Percentiles rank a stretch among this genome's conserved stretches.
Conservation (phyloP, 2,329 filamentous ascomycete species). For the Amphichorda felina region DNA sequence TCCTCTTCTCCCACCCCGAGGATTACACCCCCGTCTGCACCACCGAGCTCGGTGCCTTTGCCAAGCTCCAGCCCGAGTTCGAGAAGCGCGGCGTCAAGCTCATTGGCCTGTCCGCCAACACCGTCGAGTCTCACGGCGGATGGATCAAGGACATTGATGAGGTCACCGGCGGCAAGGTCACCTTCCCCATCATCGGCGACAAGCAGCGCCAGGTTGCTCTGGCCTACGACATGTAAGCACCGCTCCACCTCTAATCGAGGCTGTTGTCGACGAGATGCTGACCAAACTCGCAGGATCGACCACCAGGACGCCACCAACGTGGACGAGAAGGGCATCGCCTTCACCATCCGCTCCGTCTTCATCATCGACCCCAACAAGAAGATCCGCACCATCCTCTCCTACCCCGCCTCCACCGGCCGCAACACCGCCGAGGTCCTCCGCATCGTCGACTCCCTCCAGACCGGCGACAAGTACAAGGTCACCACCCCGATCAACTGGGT, state of each 20-base stretch:
- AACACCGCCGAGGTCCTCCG: constrained; percentile 72
- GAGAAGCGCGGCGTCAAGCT: constrained; percentile 79
- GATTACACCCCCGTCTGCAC: constrained; percentile 96
- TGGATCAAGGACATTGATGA: constrained; percentile 89
- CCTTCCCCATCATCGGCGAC: constrained; percentile 74
- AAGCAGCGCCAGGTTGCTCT: constrained; percentile 65
- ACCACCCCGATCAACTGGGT: constrained; percentile 88
- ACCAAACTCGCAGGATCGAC: constrained; percentile 45
- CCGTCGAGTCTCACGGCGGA: constrained; percentile 66
- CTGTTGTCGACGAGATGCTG: constrained; percentile 2
- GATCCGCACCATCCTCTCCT: constrained; percentile 84
- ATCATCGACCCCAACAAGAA: constrained; percentile 90
- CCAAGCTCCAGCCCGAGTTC: constrained; percentile 82
- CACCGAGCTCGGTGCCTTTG: constrained; percentile 87
- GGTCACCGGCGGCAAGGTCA: constrained; percentile 57
- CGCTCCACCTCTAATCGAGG: neutral
- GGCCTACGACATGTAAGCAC: constrained; percentile 62
- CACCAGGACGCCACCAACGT: constrained; percentile 74
- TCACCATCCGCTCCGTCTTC: constrained; percentile 92
- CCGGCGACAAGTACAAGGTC: constrained; percentile 77
- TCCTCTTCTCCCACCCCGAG: constrained; percentile 76
- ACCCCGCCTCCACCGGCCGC: constrained; percentile 82
- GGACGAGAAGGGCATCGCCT: constrained; percentile 71
- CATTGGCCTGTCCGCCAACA: constrained; percentile 83
- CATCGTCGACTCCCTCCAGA: constrained; percentile 68